phyloP scores from a whole-genome alignment of 192 early-diverging fungal species.

The Lobosporangium transversale region DNA sequence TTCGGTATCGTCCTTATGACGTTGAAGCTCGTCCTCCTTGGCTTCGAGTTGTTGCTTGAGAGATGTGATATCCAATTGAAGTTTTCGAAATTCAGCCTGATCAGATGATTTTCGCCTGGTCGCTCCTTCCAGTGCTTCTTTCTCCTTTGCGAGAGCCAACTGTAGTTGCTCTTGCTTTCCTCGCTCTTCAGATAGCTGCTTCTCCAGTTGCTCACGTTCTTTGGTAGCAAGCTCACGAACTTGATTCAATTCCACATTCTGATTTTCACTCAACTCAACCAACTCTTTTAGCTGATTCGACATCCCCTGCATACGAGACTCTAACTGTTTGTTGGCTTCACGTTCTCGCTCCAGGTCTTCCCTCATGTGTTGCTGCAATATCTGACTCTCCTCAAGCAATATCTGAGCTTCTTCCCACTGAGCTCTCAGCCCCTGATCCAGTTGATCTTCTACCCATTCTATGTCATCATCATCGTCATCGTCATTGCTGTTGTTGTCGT shows the following conservation, averaged over 20 bases:
- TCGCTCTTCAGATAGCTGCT: neutral
- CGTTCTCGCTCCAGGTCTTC: slow-evolving; percentile 23
- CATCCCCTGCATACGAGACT: slow-evolving; percentile 9
- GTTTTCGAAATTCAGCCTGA: slow-evolving; percentile 1
- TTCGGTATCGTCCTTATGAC: neutral
- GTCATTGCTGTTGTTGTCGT: no score
- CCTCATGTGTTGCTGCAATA: slow-evolving; percentile 6
- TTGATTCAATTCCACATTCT: slow-evolving; percentile 10
- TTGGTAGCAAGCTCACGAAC: neutral
- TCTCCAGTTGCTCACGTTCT: slow-evolving; percentile 13
- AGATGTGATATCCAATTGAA: neutral
- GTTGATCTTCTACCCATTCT: slow-evolving; percentile 7
- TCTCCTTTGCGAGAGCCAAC: slow-evolving; percentile 3
- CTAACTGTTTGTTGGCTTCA: neutral
- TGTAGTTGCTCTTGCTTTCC: neutral
- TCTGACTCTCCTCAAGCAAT: slow-evolving; percentile 14
- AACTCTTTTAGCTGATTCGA: slow-evolving; percentile 7
- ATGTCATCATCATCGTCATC: neutral
- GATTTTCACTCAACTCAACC: neutral
- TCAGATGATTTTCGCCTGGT: neutral
- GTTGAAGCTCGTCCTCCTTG: slow-evolving; percentile 3
- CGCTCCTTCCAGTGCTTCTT: neutral
- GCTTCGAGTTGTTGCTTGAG: slow-evolving; percentile 16
- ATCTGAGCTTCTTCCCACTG: slow-evolving; percentile 14
- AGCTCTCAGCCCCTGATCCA: slow-evolving; percentile 3